Evolutionary conservation across 2,329 filamentous ascomycete genomes (phyloP), one percentile per base, ranked within the genome.

Genomic region (Colletotrichum gigasporum): DNA sequence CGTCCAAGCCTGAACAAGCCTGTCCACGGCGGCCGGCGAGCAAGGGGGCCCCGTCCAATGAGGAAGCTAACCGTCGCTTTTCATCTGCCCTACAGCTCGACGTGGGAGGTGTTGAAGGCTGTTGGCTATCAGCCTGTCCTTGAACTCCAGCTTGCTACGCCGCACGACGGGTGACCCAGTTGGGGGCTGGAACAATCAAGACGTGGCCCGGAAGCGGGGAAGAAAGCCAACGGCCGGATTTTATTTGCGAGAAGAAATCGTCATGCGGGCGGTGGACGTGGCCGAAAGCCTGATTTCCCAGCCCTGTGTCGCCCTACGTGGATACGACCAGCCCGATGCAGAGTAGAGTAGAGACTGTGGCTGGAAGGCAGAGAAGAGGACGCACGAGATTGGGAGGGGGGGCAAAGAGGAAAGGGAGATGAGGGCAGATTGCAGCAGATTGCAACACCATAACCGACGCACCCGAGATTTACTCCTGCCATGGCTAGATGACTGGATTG

Each of bases 1-100:
- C 56, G 42, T 45, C n/a, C n/a, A n/a, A n/a, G n/a, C n/a, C n/a
- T n/a, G n/a, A n/a, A n/a, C 62, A 55, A 62, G 56, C 50, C 50
- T 56, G 42, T 45, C 56, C 44, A 51, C 30, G 50, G 18, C 32
- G 55, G 61, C 45, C 50, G 56, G 42, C 44, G 56, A 62, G 50
- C 45, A 34, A 30, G 53, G 53, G 44, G 16, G 11, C 9, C 12
- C 8, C 28, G 22, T 50, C 62, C 62, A 65, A 65, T 62, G 7
- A 20, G 16, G 22, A 42, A 16, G 22, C 28, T 11, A 34, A 41
- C 42, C 32, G 28, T 35, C 32, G n/a, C 24, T 41, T 26, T 28
- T 28, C 48, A 32, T 54, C 62, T 65, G 57, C 62, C 56, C 50
- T 62, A 65, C 62, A 53, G 35, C 10, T 37, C 44, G 24, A 42